These are phyloP conservation scores for Aspergillus viridinutans DNA, from an alignment of 2,329 filamentous ascomycete genomes.

Conservation along the genomic window DNA sequence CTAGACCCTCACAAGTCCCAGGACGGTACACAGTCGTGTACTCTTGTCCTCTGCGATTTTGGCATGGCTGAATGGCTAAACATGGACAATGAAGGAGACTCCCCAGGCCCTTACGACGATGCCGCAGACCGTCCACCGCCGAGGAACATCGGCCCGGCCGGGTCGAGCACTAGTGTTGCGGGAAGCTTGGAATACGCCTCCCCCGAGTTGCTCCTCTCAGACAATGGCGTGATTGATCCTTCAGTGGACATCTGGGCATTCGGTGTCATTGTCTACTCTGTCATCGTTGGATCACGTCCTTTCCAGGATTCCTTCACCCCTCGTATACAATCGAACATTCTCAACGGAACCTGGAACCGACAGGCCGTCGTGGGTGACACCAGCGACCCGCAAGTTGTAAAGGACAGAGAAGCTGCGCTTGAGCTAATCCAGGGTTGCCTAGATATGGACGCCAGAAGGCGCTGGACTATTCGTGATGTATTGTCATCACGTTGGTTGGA, in stretches of 20 bases:
- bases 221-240: constrained; percentile 41
- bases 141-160: constrained; percentile 51
- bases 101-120: constrained; percentile 47
- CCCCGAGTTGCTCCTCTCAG: constrained; percentile 43
- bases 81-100: constrained; percentile 50
- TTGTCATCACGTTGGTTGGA: constrained; percentile 54
- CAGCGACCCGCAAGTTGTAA: constrained; percentile 29
- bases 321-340: constrained; percentile 56
- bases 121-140: constrained; percentile 45
- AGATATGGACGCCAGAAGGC: constrained; percentile 50
- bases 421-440: constrained; percentile 59
- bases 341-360: constrained; percentile 56
- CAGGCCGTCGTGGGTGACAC: constrained; percentile 46
- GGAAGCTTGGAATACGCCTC: constrained; percentile 57
- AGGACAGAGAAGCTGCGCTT: constrained; percentile 48
- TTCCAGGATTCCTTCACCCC: constrained; percentile 59
- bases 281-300: constrained; percentile 58
- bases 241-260: constrained; percentile 65
- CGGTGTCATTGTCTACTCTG: constrained; percentile 59
- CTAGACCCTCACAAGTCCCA: constrained; percentile 51
- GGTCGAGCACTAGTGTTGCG: constrained; percentile 54
- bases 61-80: constrained; percentile 65
- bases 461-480: constrained; percentile 56
- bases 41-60: constrained; percentile 63
- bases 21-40: constrained; percentile 49